Conservation (phyloP, 176 grass and related monocot species). For the Phoenix roebelenii region DNA sequence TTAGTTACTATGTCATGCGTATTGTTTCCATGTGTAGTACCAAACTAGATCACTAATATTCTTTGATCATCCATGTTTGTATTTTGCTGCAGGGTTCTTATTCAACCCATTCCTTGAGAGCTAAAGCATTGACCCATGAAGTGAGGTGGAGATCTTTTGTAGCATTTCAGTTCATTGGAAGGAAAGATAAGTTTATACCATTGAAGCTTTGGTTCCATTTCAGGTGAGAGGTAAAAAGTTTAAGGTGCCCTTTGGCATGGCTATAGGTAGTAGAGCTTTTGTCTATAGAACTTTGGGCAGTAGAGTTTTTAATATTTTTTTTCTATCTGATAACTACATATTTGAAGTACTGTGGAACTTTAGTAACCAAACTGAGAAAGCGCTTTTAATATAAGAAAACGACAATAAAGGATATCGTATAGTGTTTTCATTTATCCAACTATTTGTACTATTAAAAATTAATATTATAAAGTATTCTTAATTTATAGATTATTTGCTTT, state of each 20-base stretch:
- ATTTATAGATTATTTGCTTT: too few species aligned
- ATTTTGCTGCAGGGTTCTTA: neutral
- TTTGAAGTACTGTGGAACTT: too few species aligned
- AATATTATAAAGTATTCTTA: too few species aligned
- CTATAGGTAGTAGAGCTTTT: neutral
- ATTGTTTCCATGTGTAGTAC: neutral
- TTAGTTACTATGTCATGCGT: too few species aligned
- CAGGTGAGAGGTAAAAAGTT: neutral
- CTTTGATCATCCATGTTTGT: neutral
- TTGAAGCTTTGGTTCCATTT: neutral
- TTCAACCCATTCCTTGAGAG: neutral
- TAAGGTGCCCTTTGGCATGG: neutral
- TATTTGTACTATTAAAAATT: too few species aligned
- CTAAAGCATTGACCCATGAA: neutral
- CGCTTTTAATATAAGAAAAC: too few species aligned
- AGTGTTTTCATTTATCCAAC: too few species aligned
- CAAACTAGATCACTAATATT: conserved; percentile 29
- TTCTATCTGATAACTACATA: too few species aligned
- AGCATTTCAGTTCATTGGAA: neutral
- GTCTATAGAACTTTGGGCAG: neutral
- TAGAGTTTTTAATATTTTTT: neutral
- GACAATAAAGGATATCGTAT: too few species aligned
- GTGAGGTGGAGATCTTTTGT: neutral
- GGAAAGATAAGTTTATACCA: conserved; percentile 3
- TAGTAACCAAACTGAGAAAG: too few species aligned